Conservation (phyloP, 2,329 filamentous ascomycete species). For the Penicillium frequentans region DNA sequence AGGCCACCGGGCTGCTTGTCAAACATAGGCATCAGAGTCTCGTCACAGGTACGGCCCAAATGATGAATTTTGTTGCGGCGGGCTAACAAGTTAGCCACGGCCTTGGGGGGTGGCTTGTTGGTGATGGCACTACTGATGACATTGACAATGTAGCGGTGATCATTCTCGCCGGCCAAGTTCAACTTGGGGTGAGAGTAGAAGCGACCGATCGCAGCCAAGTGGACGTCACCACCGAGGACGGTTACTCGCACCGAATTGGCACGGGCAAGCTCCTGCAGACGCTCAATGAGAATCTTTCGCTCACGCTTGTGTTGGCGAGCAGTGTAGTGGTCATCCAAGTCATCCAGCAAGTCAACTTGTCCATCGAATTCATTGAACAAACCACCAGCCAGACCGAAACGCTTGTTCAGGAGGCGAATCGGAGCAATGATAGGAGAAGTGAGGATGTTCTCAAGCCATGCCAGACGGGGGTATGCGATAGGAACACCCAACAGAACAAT, state of each 20-base stretch:
- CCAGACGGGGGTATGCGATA: conserved; percentile 71
- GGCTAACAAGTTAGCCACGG: conserved; percentile 65
- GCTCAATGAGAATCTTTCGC: conserved; percentile 69
- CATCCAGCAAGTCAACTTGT: conserved; percentile 63
- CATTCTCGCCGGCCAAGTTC: conserved; percentile 56
- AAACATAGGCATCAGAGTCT: conserved; percentile 64
- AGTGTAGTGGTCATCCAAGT: conserved; percentile 75
- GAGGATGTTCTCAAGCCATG: conserved; percentile 95
- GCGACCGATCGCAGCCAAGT: conserved; percentile 62
- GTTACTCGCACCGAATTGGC: conserved; percentile 58
- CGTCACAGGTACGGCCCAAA: conserved; percentile 62
- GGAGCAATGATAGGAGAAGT: conserved; percentile 83
- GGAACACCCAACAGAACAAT: conserved; percentile 68
- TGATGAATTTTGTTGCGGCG: conserved; percentile 66
- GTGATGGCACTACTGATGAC: conserved; percentile 66
- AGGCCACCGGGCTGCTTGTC: conserved; percentile 59
- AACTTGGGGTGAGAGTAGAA: conserved; percentile 64
- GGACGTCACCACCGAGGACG: conserved; percentile 65
- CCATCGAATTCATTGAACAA: conserved; percentile 95
- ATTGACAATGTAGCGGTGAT: conserved; percentile 65
- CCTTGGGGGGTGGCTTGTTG: conserved; percentile 65
- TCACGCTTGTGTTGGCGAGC: conserved; percentile 88
- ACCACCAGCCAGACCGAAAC: conserved; percentile 80
- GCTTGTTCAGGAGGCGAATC: conserved; percentile 83
- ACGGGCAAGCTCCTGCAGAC: conserved; percentile 61